Evolutionary conservation across 2,329 filamentous ascomycete species (phyloP).

Genomic region (Dryadomyces sulphureus): DNA sequence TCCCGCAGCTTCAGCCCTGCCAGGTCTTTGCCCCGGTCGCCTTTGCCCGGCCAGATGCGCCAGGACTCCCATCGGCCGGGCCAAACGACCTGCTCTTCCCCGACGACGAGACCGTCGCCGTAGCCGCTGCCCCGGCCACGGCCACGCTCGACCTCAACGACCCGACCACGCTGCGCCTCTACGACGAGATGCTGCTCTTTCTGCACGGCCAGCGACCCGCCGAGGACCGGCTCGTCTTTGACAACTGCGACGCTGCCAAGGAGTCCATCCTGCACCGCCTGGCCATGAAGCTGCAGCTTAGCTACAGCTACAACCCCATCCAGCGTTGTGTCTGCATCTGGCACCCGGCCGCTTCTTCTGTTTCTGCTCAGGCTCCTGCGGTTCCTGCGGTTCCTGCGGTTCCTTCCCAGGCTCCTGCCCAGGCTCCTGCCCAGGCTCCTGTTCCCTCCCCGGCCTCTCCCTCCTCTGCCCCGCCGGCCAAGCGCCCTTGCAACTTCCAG

Average conservation of each 20-base stretch:
- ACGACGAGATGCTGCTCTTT: conserved; percentile 15
- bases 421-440: too few relatives aligned
- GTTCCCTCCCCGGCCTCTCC: too few relatives aligned
- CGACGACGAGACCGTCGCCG: conserved; percentile 9
- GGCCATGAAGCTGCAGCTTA: conserved; percentile 15
- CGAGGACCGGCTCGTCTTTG: conserved; percentile 14
- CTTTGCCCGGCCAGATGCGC: not conserved
- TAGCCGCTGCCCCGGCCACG: not conserved
- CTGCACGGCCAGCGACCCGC: conserved; percentile 10
- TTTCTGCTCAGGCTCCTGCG: not conserved
- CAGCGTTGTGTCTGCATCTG: conserved; percentile 13
- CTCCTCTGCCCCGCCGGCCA: not conserved
- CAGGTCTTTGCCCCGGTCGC: not conserved
- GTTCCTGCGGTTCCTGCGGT: too few relatives aligned
- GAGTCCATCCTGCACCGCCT: conserved; percentile 15
- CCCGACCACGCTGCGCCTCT: conserved; percentile 12
- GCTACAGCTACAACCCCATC: conserved; percentile 15
- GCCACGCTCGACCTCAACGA: conserved; percentile 9
- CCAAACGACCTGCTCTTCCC: conserved; percentile 11
- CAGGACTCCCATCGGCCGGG: not conserved
- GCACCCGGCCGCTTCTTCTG: conserved; percentile 3
- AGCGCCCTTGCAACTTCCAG: not conserved
- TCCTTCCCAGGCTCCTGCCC: too few relatives aligned
- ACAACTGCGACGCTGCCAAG: conserved; percentile 14
- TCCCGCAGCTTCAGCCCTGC: not conserved